Conservation (phyloP, 2,329 filamentous ascomycete genomes). For the Apiospora arundinis region DNA sequence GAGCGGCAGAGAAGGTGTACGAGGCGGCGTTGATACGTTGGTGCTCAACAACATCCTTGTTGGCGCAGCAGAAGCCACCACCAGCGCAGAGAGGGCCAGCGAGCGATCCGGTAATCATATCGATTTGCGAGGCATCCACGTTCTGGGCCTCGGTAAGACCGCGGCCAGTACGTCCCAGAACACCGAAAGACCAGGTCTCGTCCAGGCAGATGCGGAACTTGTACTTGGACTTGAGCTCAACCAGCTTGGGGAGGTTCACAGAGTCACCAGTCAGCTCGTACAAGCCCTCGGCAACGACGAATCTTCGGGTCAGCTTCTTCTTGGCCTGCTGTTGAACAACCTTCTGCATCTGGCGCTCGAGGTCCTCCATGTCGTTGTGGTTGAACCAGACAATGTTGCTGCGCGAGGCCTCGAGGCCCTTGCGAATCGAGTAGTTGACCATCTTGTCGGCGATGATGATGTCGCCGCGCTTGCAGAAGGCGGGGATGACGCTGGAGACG, state of each 20-base stretch:
- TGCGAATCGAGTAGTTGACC: slow-evolving; percentile 92
- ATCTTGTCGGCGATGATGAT: slow-evolving; percentile 95
- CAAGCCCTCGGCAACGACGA: slow-evolving; percentile 94
- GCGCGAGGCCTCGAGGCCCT: slow-evolving; percentile 90
- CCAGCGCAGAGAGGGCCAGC: slow-evolving; percentile 89
- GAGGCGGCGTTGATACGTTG: slow-evolving; percentile 91
- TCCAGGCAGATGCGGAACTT: slow-evolving; percentile 98
- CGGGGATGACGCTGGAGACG: slow-evolving; percentile 94
- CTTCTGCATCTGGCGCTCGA: slow-evolving; percentile 84
- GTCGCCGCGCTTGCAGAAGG: slow-evolving; percentile 96
- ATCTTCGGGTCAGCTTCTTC: slow-evolving; percentile 87
- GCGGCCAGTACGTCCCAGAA: slow-evolving; percentile 87
- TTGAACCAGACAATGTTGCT: slow-evolving; percentile 94
- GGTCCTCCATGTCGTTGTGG: slow-evolving; percentile 93
- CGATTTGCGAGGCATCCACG: slow-evolving; percentile 88
- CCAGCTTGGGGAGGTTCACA: slow-evolving; percentile 83
- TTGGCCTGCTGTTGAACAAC: slow-evolving; percentile 86
- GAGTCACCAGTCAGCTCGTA: slow-evolving; percentile 92
- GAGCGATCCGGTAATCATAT: slow-evolving; percentile 96
- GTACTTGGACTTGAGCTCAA: slow-evolving; percentile 94
- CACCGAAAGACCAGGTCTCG: slow-evolving; percentile 96
- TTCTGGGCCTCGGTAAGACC: slow-evolving; percentile 97
- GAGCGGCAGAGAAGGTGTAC: slow-evolving; percentile 94
- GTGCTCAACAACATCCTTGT: slow-evolving; percentile 90
- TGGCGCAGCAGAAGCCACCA: slow-evolving; percentile 94